These are phyloP conservation scores for Paraphaeosphaeria sporulosa DNA, from an alignment of 2,329 filamentous ascomycete species.

Conservation along the genomic window DNA sequence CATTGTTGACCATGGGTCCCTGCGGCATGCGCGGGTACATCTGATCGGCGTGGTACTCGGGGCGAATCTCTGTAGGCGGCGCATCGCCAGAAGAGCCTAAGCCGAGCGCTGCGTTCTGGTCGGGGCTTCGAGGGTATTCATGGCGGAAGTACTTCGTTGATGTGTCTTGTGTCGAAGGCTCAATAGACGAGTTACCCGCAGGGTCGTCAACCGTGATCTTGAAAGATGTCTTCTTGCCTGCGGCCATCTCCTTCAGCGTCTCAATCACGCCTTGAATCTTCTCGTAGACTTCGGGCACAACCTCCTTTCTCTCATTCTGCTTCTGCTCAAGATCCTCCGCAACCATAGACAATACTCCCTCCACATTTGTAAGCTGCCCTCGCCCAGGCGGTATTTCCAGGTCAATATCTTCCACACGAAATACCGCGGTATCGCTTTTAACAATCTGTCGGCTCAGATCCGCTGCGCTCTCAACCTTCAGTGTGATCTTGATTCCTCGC, in stretches of 20 bases:
- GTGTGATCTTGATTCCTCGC: constrained; percentile 82
- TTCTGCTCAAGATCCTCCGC: constrained; percentile 81
- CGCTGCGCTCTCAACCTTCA: constrained; percentile 73
- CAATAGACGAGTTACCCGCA: constrained; percentile 95
- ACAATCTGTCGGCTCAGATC: constrained; percentile 90
- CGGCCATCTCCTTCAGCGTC: constrained; percentile 78
- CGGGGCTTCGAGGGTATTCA: constrained; percentile 81
- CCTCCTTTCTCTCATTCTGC: constrained; percentile 81
- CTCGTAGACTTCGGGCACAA: constrained; percentile 77
- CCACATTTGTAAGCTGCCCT: constrained; percentile 91
- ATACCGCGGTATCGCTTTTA: constrained; percentile 85
- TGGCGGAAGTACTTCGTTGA: constrained; percentile 90
- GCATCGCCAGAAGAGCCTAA: constrained; percentile 63
- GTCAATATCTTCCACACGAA: constrained; percentile 90
- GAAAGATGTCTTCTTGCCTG: constrained; percentile 83
- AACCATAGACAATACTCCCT: constrained; percentile 82
- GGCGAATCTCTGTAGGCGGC: constrained; percentile 63
- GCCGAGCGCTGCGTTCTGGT: constrained; percentile 87
- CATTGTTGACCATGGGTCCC: constrained; percentile 51
- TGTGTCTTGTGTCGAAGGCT: constrained; percentile 76
- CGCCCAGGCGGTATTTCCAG: constrained; percentile 91
- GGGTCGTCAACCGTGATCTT: constrained; percentile 87
- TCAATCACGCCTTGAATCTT: constrained; percentile 81
- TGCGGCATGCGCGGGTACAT: constrained; percentile 55
- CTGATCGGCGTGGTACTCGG: constrained; percentile 59